Evolutionary conservation across 495 filamentous ascomycete genomes (phyloP).

Genomic region (Pyrenopolyporus hunteri): DNA sequence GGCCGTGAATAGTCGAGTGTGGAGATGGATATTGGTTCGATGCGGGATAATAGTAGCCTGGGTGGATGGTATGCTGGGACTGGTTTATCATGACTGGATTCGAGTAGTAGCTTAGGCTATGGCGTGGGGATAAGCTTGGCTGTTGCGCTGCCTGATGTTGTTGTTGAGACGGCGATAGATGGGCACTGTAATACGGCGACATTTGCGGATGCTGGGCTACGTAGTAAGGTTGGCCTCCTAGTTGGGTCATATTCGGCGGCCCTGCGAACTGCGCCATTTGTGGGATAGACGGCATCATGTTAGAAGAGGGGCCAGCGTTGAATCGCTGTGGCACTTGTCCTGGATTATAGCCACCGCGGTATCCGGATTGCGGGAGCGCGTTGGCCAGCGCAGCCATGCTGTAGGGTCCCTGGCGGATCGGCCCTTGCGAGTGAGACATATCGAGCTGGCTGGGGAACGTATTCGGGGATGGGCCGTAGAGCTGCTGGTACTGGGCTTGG

Average conservation of each 20-base stretch:
- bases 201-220: constrained; percentile 49
- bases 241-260: constrained; percentile 43
- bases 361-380: constrained; percentile 47
- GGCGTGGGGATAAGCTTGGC: constrained; percentile 40
- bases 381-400: constrained; percentile 50
- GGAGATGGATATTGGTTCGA: constrained; percentile 42
- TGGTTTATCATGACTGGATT: constrained; percentile 47
- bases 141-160: constrained; percentile 42
- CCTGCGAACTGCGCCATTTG: constrained; percentile 54
- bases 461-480: constrained; percentile 42
- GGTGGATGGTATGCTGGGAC: constrained; percentile 36
- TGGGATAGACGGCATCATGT: constrained; percentile 51
- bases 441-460: constrained; percentile 48
- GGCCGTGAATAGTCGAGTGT: constrained; percentile 32
- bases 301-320: constrained; percentile 47
- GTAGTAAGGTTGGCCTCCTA: constrained; percentile 49
- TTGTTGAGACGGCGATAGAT: constrained; percentile 40
- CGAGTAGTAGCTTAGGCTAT: constrained; percentile 47
- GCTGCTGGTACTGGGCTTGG: constrained; percentile 45
- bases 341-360: constrained; percentile 44
- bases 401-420: constrained; percentile 43
- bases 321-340: constrained; percentile 49
- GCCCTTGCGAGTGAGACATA: constrained; percentile 43
- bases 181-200: constrained; percentile 46
- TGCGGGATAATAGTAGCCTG: constrained; percentile 51